A percentile compares a stretch with the other conserved stretches of the same genome.
phyloP scores from a whole-genome alignment of 164 flowering plant species.

The Aristolochia californica region DNA sequence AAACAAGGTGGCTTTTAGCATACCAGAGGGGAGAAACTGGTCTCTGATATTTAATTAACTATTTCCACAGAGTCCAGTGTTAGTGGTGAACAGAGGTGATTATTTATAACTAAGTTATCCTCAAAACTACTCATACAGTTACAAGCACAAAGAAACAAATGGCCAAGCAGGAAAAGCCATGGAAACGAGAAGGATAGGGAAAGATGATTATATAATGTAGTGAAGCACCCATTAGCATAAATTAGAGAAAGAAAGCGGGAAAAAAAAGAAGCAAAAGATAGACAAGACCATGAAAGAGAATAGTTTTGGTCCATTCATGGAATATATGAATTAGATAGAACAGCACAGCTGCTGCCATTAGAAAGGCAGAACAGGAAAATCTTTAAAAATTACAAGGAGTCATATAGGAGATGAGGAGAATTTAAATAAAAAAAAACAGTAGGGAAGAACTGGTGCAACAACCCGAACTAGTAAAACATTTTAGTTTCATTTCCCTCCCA shows the following conservation, averaged over 20 bases:
- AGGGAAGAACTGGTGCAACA: conserved; percentile 1
- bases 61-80: background rate
- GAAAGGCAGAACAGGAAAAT: conserved; percentile 6
- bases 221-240: conserved; percentile 17
- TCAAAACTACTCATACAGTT: conserved; percentile 1
- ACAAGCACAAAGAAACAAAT: background rate
- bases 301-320: conserved; percentile 11
- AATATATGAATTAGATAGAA: conserved; percentile 10
- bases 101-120: background rate
- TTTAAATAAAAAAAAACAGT: background rate
- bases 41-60: background rate
- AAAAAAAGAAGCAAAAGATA: conserved; percentile 8
- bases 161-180: background rate
- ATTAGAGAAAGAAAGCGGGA: background rate
- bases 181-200: background rate
- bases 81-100: conserved; percentile 5
- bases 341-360: conserved; percentile 7
- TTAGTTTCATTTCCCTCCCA: conserved; percentile 12
- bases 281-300: conserved; percentile 9
- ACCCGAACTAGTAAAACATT: background rate
- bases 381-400: conserved; percentile 4
- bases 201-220: conserved; percentile 3
- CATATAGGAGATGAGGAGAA: background rate
- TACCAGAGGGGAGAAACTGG: background rate
- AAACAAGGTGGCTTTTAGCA: background rate